Percentiles rank a stretch among this genome's conserved stretches.
phyloP scores from a whole-genome alignment of 257 asterid genomes.

The Euphrasia confusa region DNA sequence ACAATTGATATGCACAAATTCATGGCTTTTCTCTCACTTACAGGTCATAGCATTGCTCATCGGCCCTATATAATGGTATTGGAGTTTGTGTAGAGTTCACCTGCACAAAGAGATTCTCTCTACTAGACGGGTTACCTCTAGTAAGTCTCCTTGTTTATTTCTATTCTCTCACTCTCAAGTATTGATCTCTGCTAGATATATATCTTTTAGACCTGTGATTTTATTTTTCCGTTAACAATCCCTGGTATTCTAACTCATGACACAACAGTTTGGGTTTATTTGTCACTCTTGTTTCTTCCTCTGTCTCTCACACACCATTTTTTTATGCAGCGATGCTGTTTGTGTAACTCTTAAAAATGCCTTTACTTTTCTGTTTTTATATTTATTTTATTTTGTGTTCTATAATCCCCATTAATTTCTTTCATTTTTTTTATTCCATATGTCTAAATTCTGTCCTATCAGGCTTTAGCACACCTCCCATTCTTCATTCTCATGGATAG shows the following conservation, averaged over 20 bases:
- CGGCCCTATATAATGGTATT: conserved; percentile 25
- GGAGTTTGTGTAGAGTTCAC: conserved; percentile 10
- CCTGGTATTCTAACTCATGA: conserved; percentile 10
- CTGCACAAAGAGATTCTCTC: background rate
- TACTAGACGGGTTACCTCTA: conserved; percentile 15
- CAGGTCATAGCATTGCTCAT: background rate
- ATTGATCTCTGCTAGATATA: background rate
- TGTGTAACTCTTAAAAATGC: background rate
- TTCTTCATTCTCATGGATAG: conserved; percentile 29
- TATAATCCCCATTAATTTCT: too few relatives aligned
- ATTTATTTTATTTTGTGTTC: background rate
- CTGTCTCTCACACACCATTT: background rate
- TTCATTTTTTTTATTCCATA: background rate
- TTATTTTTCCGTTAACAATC: background rate
- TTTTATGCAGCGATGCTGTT: background rate
- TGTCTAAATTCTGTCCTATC: conserved; percentile 24
- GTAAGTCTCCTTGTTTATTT: conserved; percentile 17
- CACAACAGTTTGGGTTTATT: background rate
- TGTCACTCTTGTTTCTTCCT: background rate
- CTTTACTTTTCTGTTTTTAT: background rate
- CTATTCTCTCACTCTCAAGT: conserved; percentile 1
- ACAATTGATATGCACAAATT: conserved; percentile 21
- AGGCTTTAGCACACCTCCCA: conserved; percentile 24
- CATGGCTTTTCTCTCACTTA: conserved; percentile 16
- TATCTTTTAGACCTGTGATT: too few relatives aligned